Evolutionary conservation across 768 basidiomycete species (phyloP), one percentile per base, ranked within the genome.

Genomic region (Coprinellus aureogranulatus): DNA sequence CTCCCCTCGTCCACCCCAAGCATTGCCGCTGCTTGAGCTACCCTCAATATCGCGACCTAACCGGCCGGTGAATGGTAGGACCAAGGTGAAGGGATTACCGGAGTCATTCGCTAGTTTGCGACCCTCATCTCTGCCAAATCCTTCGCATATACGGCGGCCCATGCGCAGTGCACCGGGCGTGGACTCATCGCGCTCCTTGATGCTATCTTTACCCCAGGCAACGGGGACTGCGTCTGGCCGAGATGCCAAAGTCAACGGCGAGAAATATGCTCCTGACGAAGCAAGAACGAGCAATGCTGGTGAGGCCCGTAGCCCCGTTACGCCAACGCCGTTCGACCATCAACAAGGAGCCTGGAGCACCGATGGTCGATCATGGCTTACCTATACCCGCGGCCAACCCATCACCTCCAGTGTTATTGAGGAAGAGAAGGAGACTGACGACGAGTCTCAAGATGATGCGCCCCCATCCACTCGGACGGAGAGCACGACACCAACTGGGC

Each of bases 311-410:
- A 80, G 77, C 61, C 75, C 89, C 31, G 82, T 90, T n/a, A 87
- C 86, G 9, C 87, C 87, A 26, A 76, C 82, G 70, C 82, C 76
- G 28, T 86, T 88, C 1, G 89, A 87, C 61, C 89, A 90, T 67
- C 78, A 34, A 6, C 34, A 87, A 53, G 82, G 78, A n/a, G 82
- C 82, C 12, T 89, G 88, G 88, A 82, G 75, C 64, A 78, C 80
- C 59, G 79, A 81, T 64, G 80, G 85, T 63, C 80, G 75, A 59
- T 83, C 85, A 12, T 89, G 87, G 88, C 78, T 81, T 57, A 67
- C 79, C 20, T 86, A 90, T 62, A 78, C 82, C n/a, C 72, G 72
- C 54, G 67, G 71, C 30, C 68, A 70, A 18, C 55, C 57, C 46
- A 40, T 61, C 12, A 65, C 58, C 20, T 55, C 55, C 25, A 54